Evolutionary conservation across 345 rosid species (phyloP).

Genomic region (Pugionium cornutum): DNA sequence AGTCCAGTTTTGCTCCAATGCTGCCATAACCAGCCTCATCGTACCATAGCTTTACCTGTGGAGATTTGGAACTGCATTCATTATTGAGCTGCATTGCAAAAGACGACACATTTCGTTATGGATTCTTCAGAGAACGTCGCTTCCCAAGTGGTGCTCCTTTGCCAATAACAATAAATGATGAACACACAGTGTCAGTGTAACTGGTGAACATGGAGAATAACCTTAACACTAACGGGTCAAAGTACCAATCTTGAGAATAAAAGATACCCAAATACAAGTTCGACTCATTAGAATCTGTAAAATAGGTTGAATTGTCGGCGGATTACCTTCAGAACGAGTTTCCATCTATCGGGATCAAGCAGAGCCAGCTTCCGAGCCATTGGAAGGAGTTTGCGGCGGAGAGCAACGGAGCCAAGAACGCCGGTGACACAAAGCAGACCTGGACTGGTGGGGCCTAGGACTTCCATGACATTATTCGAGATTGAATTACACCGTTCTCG

Average conservation of each 20-base stretch:
- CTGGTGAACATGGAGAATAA: background rate
- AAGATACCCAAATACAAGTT: background rate
- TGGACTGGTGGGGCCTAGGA: conserved; percentile 72
- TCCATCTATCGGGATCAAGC: conserved; percentile 55
- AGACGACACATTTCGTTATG: conserved; percentile 73
- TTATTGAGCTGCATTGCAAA: conserved; percentile 72
- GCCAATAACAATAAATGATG: background rate
- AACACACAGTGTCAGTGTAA: conserved; percentile 21
- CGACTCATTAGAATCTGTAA: background rate
- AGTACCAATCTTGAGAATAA: conserved; percentile 16
- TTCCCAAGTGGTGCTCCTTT: conserved; percentile 78
- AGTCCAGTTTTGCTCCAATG: conserved; percentile 26
- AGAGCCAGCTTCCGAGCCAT: conserved; percentile 70
- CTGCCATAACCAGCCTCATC: conserved; percentile 1
- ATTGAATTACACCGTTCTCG: conserved; percentile 35
- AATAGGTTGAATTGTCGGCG: background rate
- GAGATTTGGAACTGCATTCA: conserved; percentile 38
- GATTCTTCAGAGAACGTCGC: conserved; percentile 82
- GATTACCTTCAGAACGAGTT: conserved; percentile 63
- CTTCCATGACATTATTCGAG: conserved; percentile 54
- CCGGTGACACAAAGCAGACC: conserved; percentile 69
- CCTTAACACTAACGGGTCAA: background rate
- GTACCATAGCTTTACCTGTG: conserved; percentile 24
- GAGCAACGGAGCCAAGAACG: conserved; percentile 54
- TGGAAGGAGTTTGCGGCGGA: conserved; percentile 66